Percentiles rank a stretch among this genome's conserved stretches.
phyloP scores from a whole-genome alignment of 257 asterid species.

The Nicotiana benthamiana region DNA sequence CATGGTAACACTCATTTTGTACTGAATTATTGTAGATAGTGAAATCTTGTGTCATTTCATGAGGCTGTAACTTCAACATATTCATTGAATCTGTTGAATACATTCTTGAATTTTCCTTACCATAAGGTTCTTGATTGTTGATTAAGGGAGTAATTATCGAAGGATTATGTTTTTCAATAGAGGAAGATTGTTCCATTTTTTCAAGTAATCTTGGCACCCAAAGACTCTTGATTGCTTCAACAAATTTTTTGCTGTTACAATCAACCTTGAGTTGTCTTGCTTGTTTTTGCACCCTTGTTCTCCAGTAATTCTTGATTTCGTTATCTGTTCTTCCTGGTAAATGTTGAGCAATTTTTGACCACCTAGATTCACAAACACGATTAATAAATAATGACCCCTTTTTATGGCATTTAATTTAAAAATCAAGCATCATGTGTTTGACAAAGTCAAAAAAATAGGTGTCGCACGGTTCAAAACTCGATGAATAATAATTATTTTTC shows the following conservation, averaged over 20 bases:
- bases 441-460: too few relatives aligned
- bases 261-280: constrained; percentile 71
- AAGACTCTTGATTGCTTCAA: constrained; percentile 47
- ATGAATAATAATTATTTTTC: too few relatives aligned
- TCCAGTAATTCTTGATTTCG: constrained; percentile 85
- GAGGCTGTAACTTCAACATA: constrained; percentile 1
- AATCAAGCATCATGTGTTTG: not conserved
- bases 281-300: constrained; percentile 86
- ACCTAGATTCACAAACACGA: constrained; percentile 23
- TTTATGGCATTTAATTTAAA: not conserved
- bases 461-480: too few relatives aligned
- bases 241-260: constrained; percentile 64
- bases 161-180: constrained; percentile 28
- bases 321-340: constrained; percentile 84
- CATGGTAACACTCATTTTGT: constrained; percentile 27
- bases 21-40: constrained; percentile 4
- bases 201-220: constrained; percentile 75
- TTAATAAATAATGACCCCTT: not conserved
- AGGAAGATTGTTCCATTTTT: constrained; percentile 40
- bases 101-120: not conserved
- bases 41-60: not conserved
- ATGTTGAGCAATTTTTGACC: constrained; percentile 80
- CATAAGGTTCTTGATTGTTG: constrained; percentile 6
- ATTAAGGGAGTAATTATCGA: constrained; percentile 10
- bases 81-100: constrained; percentile 5